phyloP scores from a whole-genome alignment of 495 filamentous ascomycete species.

The Echria macrotheca region DNA sequence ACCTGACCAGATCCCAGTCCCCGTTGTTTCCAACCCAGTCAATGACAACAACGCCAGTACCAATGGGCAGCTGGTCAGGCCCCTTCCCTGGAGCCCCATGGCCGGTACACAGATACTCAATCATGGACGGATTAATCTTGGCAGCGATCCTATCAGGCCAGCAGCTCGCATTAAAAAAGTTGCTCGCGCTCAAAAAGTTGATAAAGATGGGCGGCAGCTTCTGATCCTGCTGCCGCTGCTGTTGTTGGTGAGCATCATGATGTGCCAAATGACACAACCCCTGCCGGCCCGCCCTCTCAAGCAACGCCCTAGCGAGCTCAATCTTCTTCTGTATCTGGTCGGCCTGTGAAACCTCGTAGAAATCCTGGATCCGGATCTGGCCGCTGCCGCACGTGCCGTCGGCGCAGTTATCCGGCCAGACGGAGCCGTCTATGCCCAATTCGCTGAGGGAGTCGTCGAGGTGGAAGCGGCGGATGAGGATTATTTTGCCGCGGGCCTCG shows the following conservation, averaged over 20 bases:
- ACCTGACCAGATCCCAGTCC: conserved; percentile 89
- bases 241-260: too few species aligned
- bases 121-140: conserved; percentile 84
- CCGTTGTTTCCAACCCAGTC: conserved; percentile 89
- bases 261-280: too few species aligned
- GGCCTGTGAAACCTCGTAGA: conserved; percentile 78
- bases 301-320: conserved; percentile 61
- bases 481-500: conserved; percentile 73
- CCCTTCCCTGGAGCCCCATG: conserved; percentile 50
- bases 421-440: conserved; percentile 76
- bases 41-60: conserved; percentile 87
- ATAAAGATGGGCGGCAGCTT: conserved; percentile 65
- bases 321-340: conserved; percentile 79
- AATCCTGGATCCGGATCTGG: conserved; percentile 85
- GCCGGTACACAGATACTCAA: conserved; percentile 68
- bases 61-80: conserved; percentile 38
- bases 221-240: conserved; percentile 28
- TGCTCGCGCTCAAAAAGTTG: conserved; percentile 86
- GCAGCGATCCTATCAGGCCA: conserved; percentile 95
- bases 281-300: conserved; percentile 69
- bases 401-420: conserved; percentile 86
- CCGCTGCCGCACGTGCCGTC: conserved; percentile 65
- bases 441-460: conserved; percentile 57
- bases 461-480: conserved; percentile 76
- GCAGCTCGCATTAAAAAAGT: conserved; percentile 85